Percentiles rank a stretch among this genome's conserved stretches.
Conservation (phyloP, 2,329 filamentous ascomycete genomes). For the Colletotrichum tabaci region DNA sequence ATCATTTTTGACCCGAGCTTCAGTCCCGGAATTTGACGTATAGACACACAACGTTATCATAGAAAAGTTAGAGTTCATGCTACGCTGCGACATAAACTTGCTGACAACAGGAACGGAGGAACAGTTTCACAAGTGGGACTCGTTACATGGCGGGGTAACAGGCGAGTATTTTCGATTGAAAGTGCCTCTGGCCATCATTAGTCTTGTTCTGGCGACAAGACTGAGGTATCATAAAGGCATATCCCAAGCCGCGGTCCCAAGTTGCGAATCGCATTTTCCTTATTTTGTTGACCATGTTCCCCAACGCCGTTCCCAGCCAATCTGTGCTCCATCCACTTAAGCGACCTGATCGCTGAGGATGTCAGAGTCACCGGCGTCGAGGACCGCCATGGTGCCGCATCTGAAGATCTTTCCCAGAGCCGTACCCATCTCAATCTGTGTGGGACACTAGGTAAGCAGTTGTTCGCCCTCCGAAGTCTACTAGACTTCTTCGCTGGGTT, state of each 20-base stretch:
- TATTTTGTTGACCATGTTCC: conserved; percentile 48
- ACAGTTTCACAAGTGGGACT: neutral
- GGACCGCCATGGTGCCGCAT: conserved; percentile 96
- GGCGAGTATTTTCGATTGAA: conserved; percentile 38
- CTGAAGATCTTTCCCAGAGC: conserved; percentile 99
- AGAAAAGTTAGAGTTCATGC: too few species aligned
- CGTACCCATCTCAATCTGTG: conserved; percentile 96
- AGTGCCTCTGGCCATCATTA: conserved; percentile 35
- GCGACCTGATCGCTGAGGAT: conserved; percentile 86
- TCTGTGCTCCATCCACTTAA: conserved; percentile 58
- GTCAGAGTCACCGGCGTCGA: conserved; percentile 98
- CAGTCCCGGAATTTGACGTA: too few species aligned
- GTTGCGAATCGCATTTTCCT: conserved; percentile 26
- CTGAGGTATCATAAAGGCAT: conserved; percentile 37
- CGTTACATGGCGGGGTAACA: conserved; percentile 38
- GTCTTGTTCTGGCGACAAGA: conserved; percentile 29
- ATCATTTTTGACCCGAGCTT: too few species aligned
- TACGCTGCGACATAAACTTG: too few species aligned
- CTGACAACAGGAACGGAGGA: neutral
- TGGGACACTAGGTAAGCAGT: conserved; percentile 68
- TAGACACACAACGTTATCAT: too few species aligned
- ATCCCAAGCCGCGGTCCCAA: conserved; percentile 36
- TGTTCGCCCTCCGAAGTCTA: conserved; percentile 88
- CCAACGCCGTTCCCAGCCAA: conserved; percentile 58
- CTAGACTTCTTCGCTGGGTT: conserved; percentile 93